A percentile compares a stretch with the other conserved stretches of the same genome.
Evolutionary conservation across 441 rosid species (phyloP).

Genomic region (Populus hybrid): DNA sequence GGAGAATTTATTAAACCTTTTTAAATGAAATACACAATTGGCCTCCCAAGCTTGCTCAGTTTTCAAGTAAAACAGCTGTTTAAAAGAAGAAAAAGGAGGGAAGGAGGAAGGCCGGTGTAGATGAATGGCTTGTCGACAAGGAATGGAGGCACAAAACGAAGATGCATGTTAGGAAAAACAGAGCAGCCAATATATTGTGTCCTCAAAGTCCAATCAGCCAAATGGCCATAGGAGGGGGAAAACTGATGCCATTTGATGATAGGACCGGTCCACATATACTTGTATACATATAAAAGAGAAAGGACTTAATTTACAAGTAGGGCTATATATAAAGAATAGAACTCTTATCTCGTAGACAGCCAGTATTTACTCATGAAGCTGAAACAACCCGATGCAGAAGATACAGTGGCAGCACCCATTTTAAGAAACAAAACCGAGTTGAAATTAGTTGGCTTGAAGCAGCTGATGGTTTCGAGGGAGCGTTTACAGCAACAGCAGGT

Average conservation of each 20-base stretch:
- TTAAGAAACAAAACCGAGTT: constrained; percentile 18
- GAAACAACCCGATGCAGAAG: background rate
- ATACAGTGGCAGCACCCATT: constrained; percentile 8
- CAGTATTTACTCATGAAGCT: background rate
- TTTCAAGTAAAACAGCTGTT: no score
- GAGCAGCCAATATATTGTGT: background rate
- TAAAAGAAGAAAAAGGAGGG: no score
- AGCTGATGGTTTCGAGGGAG: constrained; percentile 57
- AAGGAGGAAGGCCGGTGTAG: background rate
- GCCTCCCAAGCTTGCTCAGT: no score
- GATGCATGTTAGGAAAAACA: background rate
- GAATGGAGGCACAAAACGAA: background rate
- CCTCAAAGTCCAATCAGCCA: background rate
- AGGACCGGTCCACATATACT: background rate
- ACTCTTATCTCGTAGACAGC: background rate
- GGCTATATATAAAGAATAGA: background rate
- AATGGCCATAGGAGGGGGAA: background rate
- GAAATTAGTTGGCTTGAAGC: constrained; percentile 26
- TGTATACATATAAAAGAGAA: background rate
- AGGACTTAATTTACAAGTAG: background rate
- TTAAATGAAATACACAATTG: no score
- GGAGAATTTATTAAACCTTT: no score
- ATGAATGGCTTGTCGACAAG: background rate
- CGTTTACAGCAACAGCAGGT: constrained; percentile 73
- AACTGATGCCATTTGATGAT: background rate